Evolutionary conservation across 805 yeast genomes (phyloP).

Genomic region (Candida piceae): DNA sequence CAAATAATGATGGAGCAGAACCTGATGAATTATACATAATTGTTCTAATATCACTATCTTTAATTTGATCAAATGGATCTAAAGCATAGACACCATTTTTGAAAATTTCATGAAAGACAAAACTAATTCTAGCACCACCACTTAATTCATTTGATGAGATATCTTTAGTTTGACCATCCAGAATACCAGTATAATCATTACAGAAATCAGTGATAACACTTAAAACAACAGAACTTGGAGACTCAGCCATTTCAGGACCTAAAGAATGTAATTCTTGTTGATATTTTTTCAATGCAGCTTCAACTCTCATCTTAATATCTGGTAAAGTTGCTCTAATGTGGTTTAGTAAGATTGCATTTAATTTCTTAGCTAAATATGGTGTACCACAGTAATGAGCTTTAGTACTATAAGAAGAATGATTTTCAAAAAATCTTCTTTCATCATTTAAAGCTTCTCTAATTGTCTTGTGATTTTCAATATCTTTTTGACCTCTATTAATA

Average conservation of each 20-base stretch:
- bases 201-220: constrained; percentile 89
- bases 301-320: constrained; percentile 87
- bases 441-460: constrained; percentile 81
- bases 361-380: constrained; percentile 90
- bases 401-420: constrained; percentile 84
- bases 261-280: constrained; percentile 69
- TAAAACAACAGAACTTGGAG: constrained; percentile 85
- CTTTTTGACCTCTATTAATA: constrained; percentile 94
- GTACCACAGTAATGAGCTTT: constrained; percentile 98
- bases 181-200: constrained; percentile 83
- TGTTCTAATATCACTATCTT: constrained; percentile 93
- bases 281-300: constrained; percentile 77
- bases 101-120: constrained; percentile 94
- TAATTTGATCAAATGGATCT: constrained; percentile 95
- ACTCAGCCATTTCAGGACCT: constrained; percentile 86
- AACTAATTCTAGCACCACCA: constrained; percentile 97
- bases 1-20: constrained; percentile 91
- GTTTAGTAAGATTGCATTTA: constrained; percentile 80
- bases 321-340: constrained; percentile 89
- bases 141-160: constrained; percentile 83
- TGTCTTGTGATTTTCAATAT: constrained; percentile 82
- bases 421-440: constrained; percentile 77
- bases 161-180: constrained; percentile 91
- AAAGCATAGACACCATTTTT: constrained; percentile 86
- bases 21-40: constrained; percentile 97